phyloP scores from a whole-genome alignment of 176 grass and related monocot genomes.

The Areca catechu region DNA sequence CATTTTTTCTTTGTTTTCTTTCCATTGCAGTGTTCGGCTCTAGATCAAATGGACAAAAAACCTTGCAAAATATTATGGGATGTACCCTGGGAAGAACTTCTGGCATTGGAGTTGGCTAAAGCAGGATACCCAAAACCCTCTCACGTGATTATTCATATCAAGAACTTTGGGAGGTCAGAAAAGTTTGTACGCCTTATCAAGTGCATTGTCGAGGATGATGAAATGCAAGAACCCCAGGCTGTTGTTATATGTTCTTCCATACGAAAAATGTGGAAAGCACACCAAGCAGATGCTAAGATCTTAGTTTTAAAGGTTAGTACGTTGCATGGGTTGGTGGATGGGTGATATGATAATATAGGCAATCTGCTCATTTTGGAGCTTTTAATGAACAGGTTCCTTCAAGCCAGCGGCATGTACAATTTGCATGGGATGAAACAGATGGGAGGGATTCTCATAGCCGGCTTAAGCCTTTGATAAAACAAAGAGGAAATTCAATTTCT shows the following conservation, averaged over 20 bases:
- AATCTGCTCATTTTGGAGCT: no score
- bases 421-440: constrained; percentile 53
- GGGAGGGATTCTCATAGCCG: constrained; percentile 46
- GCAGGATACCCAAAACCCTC: constrained; percentile 67
- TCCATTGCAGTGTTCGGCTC: constrained; percentile 55
- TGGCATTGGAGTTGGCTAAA: constrained; percentile 89
- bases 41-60: constrained; percentile 88
- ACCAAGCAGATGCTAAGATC: constrained; percentile 54
- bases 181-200: constrained; percentile 77
- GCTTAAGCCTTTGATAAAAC: constrained; percentile 62
- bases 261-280: constrained; percentile 81
- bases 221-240: constrained; percentile 58
- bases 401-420: constrained; percentile 57
- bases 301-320: constrained; percentile 57
- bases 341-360: no score
- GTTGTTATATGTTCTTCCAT: constrained; percentile 66
- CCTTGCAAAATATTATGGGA: constrained; percentile 97
- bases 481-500: constrained; percentile 58
- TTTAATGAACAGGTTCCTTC: constrained; percentile 59
- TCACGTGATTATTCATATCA: constrained; percentile 87
- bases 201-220: constrained; percentile 47
- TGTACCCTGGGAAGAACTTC: constrained; percentile 83
- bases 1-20: background rate
- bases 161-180: constrained; percentile 72
- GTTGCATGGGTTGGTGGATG: no score